Evolutionary conservation across 129 eudicot genomes (phyloP), one percentile per base, ranked within the genome.

Genomic region (Centaurea solstitialis): DNA sequence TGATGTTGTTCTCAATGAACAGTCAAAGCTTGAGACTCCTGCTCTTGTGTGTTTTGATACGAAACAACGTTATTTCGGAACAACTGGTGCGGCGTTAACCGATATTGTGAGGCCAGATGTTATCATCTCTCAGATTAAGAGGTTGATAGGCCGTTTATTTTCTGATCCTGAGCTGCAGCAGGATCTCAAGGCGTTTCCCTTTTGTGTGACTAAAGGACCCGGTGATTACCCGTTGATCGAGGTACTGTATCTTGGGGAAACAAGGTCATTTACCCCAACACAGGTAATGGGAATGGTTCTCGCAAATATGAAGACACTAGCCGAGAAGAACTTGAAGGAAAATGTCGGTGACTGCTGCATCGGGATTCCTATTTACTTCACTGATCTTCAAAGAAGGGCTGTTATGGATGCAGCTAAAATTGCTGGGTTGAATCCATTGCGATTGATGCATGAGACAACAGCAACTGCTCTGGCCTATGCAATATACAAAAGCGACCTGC

Each of bases 391-490:
- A 76, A 87, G 98, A 79, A 86, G 97, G 79, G 97, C 94, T 79
- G 96, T 94, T 7, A 39, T 90, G 69, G 97, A 94, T 80, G 98
- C 97, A 22, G 98, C 98, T 39, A 92, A 88, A 0, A 94, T 94
- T 43, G 99, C 94, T n/a, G 98, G 99, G 2, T 77, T 95, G 82
- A 97, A 91, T 84, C 99, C 99, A 83, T 86, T 94, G 13, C 88
- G 87, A 24, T 89, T 94, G 79, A 81, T 95, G 86, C 99, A 95
- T 75, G 99, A 95, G 77, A 95, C 99, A 3, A 95, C 98, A 1
- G 97, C 99, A 7, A 92, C 97, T 68, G 99, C 99, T 81, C 70
- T 95, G 61, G 99, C 99, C 7, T 95, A 95, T 84, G 99, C 98
- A 65, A 92, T 95, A 9, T 95, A 95, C 76, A 95, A 92, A 86